Conservation (phyloP, 2,329 filamentous ascomycete species). For the Lomentospora prolificans region DNA sequence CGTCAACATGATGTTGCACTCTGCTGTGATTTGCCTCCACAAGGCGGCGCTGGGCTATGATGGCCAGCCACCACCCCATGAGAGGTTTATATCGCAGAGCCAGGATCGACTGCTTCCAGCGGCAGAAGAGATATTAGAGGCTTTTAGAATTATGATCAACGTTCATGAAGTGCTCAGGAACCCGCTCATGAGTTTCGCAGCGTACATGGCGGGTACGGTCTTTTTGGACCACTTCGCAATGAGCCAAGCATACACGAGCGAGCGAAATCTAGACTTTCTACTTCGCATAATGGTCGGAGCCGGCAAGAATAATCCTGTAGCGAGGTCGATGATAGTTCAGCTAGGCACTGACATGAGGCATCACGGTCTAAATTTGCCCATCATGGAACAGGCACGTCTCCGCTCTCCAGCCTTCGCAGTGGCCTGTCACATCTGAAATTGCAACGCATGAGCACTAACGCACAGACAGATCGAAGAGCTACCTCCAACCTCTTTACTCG, state of each 20-base stretch:
- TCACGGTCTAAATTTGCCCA: not conserved
- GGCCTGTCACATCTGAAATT: no score
- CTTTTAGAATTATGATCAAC: constrained; percentile 71
- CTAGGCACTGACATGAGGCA: not conserved
- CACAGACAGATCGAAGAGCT: not conserved
- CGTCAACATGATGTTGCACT: constrained; percentile 80
- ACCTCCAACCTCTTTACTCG: not conserved
- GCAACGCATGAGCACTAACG: not conserved
- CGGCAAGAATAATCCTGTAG: not conserved
- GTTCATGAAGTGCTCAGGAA: constrained; percentile 11
- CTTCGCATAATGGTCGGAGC: not conserved
- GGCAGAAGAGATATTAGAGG: constrained; percentile 73
- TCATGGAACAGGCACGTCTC: not conserved
- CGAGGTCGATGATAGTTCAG: not conserved
- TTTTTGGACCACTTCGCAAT: not conserved
- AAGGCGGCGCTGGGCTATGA: constrained; percentile 80
- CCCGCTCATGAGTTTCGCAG: not conserved
- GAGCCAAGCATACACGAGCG: not conserved
- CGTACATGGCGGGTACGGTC: not conserved
- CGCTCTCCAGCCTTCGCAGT: not conserved
- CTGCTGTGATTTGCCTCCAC: constrained; percentile 78
- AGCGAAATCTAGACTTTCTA: not conserved
- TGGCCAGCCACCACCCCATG: constrained; percentile 58
- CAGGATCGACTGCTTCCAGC: constrained; percentile 66
- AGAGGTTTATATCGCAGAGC: constrained; percentile 57